phyloP scores from a whole-genome alignment of 768 basidiomycete genomes.

The Chalciporus piperatus region DNA sequence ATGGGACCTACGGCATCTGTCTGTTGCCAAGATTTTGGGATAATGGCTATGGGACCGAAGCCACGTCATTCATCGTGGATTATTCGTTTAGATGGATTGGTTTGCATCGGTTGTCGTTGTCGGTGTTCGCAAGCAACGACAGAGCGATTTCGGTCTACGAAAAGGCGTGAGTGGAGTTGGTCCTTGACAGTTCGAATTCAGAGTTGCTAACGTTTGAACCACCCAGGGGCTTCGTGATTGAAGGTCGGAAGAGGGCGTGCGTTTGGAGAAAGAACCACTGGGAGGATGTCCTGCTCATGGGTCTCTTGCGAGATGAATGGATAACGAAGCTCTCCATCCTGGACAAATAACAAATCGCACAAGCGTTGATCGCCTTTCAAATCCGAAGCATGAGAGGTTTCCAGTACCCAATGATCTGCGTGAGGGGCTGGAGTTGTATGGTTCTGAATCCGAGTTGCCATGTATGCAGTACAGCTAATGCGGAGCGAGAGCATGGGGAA shows the following conservation, averaged over 20 bases:
- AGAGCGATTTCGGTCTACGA: conserved; percentile 40
- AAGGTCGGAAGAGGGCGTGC: conserved; percentile 36
- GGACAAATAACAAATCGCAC: conserved; percentile 11
- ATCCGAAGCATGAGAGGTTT: not conserved
- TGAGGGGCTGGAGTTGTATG: not conserved
- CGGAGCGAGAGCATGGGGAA: not conserved
- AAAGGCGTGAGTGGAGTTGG: conserved; percentile 36
- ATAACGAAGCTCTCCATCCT: conserved; percentile 18
- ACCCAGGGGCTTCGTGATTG: conserved; percentile 39
- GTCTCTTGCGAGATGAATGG: conserved; percentile 41
- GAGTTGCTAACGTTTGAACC: not conserved
- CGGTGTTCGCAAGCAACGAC: conserved; percentile 37
- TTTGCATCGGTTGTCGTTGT: conserved; percentile 41
- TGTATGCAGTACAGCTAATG: not conserved
- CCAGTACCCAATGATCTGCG: not conserved
- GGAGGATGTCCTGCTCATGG: conserved; percentile 40
- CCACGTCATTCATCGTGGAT: conserved; percentile 39
- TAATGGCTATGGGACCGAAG: conserved; percentile 42
- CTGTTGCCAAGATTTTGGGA: conserved; percentile 34
- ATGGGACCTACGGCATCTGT: conserved; percentile 33
- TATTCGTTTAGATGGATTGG: conserved; percentile 39
- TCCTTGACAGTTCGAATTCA: not conserved
- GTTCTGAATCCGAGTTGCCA: not conserved
- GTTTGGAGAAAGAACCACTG: conserved; percentile 37
- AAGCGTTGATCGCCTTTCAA: not conserved